Evolutionary conservation across 352 stramenopile species (phyloP).

Genomic region (Phytopythium boreale): DNA sequence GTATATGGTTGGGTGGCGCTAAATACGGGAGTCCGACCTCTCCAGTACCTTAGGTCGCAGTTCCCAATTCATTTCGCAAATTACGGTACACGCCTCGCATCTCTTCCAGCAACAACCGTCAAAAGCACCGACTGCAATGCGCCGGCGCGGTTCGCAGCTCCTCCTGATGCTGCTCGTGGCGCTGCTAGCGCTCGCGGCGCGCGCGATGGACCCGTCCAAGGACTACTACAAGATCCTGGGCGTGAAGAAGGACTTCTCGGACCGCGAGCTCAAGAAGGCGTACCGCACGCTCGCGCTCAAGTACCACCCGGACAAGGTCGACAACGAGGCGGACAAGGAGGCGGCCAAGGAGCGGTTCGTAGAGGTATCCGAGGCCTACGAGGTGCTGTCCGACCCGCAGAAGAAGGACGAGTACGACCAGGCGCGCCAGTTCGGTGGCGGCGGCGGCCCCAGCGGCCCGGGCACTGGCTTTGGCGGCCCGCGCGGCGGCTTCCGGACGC

Average conservation of each 20-base stretch:
- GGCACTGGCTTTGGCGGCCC: slow-evolving; percentile 22
- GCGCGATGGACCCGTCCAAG: slow-evolving; percentile 61
- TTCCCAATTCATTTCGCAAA: background rate
- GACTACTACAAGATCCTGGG: slow-evolving; percentile 86
- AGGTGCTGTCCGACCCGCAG: slow-evolving; percentile 89
- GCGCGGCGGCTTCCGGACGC: slow-evolving; percentile 14
- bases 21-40: background rate
- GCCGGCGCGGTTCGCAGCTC: slow-evolving; percentile 7
- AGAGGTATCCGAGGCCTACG: slow-evolving; percentile 90
- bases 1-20: background rate
- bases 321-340: slow-evolving; percentile 82
- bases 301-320: slow-evolving; percentile 87
- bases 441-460: slow-evolving; percentile 6
- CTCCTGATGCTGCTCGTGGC: slow-evolving; percentile 25
- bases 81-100: background rate
- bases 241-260: slow-evolving; percentile 64
- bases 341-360: slow-evolving; percentile 90
- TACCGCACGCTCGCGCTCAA: slow-evolving; percentile 90
- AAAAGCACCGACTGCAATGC: background rate
- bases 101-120: background rate
- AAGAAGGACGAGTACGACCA: slow-evolving; percentile 91
- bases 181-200: slow-evolving; percentile 14
- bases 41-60: too few species aligned
- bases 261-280: slow-evolving; percentile 82
- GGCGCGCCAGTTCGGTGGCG: slow-evolving; percentile 38